These are phyloP conservation scores for Fusarium mexicanum DNA, from an alignment of 2,329 filamentous ascomycete genomes.

Conservation along the genomic window DNA sequence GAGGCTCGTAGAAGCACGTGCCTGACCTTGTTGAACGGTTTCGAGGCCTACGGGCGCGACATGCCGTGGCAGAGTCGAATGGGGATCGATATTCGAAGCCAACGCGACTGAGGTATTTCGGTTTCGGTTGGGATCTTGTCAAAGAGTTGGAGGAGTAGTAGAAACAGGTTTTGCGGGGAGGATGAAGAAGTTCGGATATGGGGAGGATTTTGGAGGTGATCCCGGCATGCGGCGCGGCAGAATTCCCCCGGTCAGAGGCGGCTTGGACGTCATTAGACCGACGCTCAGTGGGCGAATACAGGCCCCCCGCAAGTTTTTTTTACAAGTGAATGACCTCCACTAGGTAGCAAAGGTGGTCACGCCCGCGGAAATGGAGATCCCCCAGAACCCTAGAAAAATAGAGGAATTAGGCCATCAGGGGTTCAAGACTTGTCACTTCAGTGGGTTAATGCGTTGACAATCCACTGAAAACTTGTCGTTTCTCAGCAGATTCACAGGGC, in stretches of 20 bases:
- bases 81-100: conserved; percentile 2
- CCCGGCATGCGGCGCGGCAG: conserved; percentile 36
- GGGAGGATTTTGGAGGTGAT: conserved; percentile 36
- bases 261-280: conserved; percentile 44
- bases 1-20: conserved; percentile 34
- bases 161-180: conserved; percentile 14
- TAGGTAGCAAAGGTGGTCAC: conserved; percentile 37
- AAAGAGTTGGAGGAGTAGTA: conserved; percentile 3
- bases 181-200: conserved; percentile 25
- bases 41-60: conserved; percentile 37
- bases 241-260: conserved; percentile 43
- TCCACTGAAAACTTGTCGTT: conserved; percentile 9
- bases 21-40: conserved; percentile 33
- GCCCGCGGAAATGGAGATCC: conserved; percentile 17
- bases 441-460: conserved; percentile 20
- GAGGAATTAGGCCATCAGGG: conserved; percentile 10
- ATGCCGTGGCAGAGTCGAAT: conserved; percentile 34
- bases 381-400: conserved; percentile 25
- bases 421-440: conserved; percentile 7
- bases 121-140: neutral
- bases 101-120: neutral
- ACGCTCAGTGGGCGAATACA: conserved; percentile 22
- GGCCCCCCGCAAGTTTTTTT: conserved; percentile 26
- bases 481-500: conserved; percentile 14
- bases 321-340: conserved; percentile 1